Evolutionary conservation across 768 basidiomycete genomes (phyloP), one percentile per base, ranked within the genome.

Genomic region (Cyclocybe cylindracea): DNA sequence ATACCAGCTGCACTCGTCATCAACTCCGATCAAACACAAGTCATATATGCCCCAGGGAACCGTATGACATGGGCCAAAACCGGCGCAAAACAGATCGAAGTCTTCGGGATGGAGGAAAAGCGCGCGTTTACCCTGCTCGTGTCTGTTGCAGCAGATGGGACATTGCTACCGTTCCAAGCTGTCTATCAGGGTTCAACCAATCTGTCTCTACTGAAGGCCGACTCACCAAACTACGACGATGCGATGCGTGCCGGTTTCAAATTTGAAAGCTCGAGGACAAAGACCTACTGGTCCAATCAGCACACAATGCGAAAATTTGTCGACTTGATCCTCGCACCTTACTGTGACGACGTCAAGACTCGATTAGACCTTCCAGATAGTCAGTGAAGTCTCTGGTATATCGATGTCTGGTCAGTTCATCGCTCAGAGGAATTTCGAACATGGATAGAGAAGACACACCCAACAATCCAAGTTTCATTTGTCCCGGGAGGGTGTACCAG

Each of bases 391-490:
- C 45, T 60, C n/a, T 64, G 61, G 59, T 14, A 45, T 1, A 60
- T 68, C 39, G 72, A 75, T 41, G 60, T 67, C 2, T 75, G 68
- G 69, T 62, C 65, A 0, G 73, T 74, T 7, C 75, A 77, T 52
- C 59, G 66, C 1, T 70, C 68, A 1, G 24, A 59, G 13, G 70
- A 69, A 35, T 75, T 76, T 48, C 45, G 66, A 0, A 40, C 31
- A 3, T 76, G 69, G 67, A 61, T 77, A 58, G 40, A 44, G 5
- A 44, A 33, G 5, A 54, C 57, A 0, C 69, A 74, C 46, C 66
- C 66, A 6, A 63, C 32, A 1, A 73, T 73, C 44, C 58, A 70
- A 13, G 3, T 73, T 10, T 44, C 56, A 16, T 74, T 59, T 46
- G 61, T 75, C n/a, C 72, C 70, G 7, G 70, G 63, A 11, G 66